phyloP scores from a whole-genome alignment of 495 filamentous ascomycete genomes.

The Diplogelasinospora grovesii region DNA sequence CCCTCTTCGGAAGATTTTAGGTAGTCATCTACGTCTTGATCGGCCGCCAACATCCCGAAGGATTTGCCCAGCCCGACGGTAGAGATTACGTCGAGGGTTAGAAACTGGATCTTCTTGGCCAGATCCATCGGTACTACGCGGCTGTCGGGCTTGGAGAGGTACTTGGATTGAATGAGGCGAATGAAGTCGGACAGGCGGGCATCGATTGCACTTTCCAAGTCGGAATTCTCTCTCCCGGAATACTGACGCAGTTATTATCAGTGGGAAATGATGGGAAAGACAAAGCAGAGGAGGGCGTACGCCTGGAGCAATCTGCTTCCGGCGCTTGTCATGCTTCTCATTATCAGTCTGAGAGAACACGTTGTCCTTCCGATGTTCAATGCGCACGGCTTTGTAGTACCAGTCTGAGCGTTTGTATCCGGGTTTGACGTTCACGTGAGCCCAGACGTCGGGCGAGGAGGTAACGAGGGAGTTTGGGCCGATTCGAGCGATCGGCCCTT shows the following conservation, averaged over 20 bases:
- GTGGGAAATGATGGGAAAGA: no score
- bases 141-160: conserved; percentile 32
- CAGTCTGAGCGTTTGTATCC: conserved; percentile 24
- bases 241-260: no score
- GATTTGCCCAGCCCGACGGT: conserved; percentile 28
- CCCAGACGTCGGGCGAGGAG: conserved; percentile 7
- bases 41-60: conserved; percentile 29
- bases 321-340: conserved; percentile 24
- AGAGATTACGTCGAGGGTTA: conserved; percentile 38
- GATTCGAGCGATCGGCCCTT: conserved; percentile 35
- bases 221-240: conserved; percentile 34
- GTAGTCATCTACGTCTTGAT: conserved; percentile 26
- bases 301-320: conserved; percentile 29
- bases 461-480: conserved; percentile 36
- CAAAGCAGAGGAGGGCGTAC: conserved; percentile 15
- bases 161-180: conserved; percentile 36
- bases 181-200: conserved; percentile 28
- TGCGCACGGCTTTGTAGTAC: conserved; percentile 20
- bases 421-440: conserved; percentile 6
- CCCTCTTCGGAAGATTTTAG: conserved; percentile 18
- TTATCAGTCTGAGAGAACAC: conserved; percentile 29
- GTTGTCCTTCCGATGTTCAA: conserved; percentile 27
- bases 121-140: conserved; percentile 38
- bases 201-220: conserved; percentile 20
- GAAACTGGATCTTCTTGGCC: conserved; percentile 29